Evolutionary conservation across 495 filamentous ascomycete genomes (phyloP).

Genomic region (Paragyromitra xinjiangensis): DNA sequence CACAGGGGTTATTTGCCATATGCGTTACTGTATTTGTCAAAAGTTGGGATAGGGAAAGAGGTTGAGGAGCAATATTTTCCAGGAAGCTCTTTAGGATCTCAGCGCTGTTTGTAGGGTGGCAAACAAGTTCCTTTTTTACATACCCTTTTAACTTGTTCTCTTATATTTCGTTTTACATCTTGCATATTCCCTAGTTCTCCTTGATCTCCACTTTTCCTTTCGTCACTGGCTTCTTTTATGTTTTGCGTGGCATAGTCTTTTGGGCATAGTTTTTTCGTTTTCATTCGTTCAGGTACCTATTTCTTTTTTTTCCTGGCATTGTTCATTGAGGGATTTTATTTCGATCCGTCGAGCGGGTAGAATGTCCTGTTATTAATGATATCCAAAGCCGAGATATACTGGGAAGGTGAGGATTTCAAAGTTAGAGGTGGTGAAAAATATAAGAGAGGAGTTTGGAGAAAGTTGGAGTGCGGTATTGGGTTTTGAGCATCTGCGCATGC

Average conservation of each 20-base stretch:
- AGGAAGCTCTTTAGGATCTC: slow-evolving; percentile 44
- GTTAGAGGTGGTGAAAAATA: slow-evolving; percentile 43
- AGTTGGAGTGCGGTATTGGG: slow-evolving; percentile 16
- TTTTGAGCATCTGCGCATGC: slow-evolving; percentile 31
- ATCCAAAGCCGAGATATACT: slow-evolving; percentile 48
- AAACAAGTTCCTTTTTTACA: slow-evolving; percentile 52
- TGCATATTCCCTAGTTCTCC: slow-evolving; percentile 52
- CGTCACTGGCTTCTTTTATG: slow-evolving; percentile 42
- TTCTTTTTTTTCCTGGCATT: slow-evolving; percentile 48
- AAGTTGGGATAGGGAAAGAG: slow-evolving; percentile 27
- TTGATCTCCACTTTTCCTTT: slow-evolving; percentile 47
- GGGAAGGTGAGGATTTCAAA: slow-evolving; percentile 36
- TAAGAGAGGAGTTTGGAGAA: slow-evolving; percentile 25
- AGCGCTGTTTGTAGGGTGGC: slow-evolving; percentile 43
- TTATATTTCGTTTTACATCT: slow-evolving; percentile 54
- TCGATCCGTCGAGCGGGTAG: slow-evolving; percentile 53
- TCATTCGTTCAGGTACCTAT: slow-evolving; percentile 44
- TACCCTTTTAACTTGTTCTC: slow-evolving; percentile 55
- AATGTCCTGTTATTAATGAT: slow-evolving; percentile 54
- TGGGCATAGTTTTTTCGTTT: slow-evolving; percentile 51
- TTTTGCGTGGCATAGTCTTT: slow-evolving; percentile 57
- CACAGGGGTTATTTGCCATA: slow-evolving; percentile 47
- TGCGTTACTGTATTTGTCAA: slow-evolving; percentile 48
- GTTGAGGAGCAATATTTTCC: slow-evolving; percentile 29
- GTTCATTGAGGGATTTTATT: slow-evolving; percentile 52